phyloP scores from a whole-genome alignment of 176 grass and related monocot species.

The Bromus sterilis region DNA sequence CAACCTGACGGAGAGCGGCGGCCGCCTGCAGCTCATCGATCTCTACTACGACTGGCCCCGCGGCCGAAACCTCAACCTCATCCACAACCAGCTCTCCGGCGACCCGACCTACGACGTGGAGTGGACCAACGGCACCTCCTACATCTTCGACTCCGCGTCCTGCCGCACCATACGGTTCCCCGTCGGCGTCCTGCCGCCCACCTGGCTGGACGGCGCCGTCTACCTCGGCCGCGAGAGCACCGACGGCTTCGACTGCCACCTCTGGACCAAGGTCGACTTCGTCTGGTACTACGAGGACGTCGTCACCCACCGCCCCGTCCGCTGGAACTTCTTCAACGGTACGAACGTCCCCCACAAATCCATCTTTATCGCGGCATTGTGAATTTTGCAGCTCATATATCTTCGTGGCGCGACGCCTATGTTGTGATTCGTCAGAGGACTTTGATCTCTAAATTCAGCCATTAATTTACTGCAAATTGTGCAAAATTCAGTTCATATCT shows the following conservation, averaged over 20 bases:
- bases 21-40: slow-evolving; percentile 49
- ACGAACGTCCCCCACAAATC: background rate
- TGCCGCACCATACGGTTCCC: slow-evolving; percentile 44
- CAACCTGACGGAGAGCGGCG: slow-evolving; percentile 49
- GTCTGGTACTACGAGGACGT: slow-evolving; percentile 87
- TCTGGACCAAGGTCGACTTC: slow-evolving; percentile 73
- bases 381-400: background rate
- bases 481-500: background rate
- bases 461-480: background rate
- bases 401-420: background rate
- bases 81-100: slow-evolving; percentile 45
- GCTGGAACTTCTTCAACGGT: slow-evolving; percentile 82
- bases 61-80: slow-evolving; percentile 68
- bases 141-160: slow-evolving; percentile 25
- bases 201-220: slow-evolving; percentile 54
- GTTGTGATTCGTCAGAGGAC: background rate
- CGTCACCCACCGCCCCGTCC: slow-evolving; percentile 63
- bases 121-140: slow-evolving; percentile 82
- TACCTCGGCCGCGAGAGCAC: slow-evolving; percentile 53
- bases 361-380: background rate
- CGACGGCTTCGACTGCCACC: slow-evolving; percentile 61
- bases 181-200: slow-evolving; percentile 44
- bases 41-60: slow-evolving; percentile 77
- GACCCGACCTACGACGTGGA: slow-evolving; percentile 62
- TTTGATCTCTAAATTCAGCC: background rate